Conservation (phyloP, 345 rosid genomes). For the Psidium guajava region DNA sequence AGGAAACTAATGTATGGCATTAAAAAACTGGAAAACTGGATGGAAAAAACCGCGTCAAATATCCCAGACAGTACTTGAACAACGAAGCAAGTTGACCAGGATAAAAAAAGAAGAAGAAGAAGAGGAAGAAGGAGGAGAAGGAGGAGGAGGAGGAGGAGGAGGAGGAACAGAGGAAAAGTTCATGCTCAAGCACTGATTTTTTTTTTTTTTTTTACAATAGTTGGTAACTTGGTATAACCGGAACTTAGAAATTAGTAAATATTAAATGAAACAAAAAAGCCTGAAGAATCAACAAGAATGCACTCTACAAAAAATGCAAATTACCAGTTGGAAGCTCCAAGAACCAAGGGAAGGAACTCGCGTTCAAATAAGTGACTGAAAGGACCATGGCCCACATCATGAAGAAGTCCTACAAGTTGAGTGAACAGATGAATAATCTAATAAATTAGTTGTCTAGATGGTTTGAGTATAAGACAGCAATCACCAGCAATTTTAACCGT, state of each 20-base stretch:
- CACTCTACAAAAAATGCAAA: not conserved
- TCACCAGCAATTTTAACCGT: conserved; percentile 90
- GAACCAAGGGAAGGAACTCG: conserved; percentile 72
- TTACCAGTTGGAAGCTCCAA: conserved; percentile 37
- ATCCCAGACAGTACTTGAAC: not conserved
- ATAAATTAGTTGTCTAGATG: not conserved
- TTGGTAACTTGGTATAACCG: not conserved
- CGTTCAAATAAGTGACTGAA: conserved; percentile 91
- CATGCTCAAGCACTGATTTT: not conserved
- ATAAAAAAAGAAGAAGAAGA: too few species aligned
- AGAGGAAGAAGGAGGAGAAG: too few species aligned
- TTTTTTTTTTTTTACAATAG: not conserved
- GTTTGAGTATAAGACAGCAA: not conserved
- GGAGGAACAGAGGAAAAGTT: not conserved
- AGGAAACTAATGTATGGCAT: not conserved
- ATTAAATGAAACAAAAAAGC: not conserved
- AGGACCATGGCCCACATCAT: conserved; percentile 97
- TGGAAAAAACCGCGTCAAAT: not conserved
- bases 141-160: too few species aligned
- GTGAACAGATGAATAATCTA: not conserved
- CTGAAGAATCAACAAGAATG: not conserved
- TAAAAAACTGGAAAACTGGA: not conserved
- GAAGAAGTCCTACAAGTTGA: conserved; percentile 65
- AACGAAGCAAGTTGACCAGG: not conserved
- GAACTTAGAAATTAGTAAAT: not conserved